phyloP scores from a whole-genome alignment of 2,329 filamentous ascomycete genomes.

The Neopestalotiopsis rosae region DNA sequence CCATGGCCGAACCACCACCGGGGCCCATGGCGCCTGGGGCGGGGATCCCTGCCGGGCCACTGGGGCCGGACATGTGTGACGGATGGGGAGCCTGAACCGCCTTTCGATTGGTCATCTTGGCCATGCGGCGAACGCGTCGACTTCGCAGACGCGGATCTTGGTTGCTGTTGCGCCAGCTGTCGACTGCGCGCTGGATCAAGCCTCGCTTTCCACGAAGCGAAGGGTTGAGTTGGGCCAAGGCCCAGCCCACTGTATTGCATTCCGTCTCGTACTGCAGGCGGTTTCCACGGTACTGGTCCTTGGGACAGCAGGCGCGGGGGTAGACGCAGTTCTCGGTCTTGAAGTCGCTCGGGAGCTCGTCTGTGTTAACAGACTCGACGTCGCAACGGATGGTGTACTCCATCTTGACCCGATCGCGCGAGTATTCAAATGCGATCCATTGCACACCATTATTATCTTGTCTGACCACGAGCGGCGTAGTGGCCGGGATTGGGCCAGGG shows the following conservation, averaged over 20 bases:
- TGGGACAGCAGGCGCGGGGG: conserved; percentile 89
- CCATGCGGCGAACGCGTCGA: conserved; percentile 90
- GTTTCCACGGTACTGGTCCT: conserved; percentile 96
- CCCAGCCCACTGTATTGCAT: conserved; percentile 99
- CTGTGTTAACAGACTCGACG: conserved; percentile 93
- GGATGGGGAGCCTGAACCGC: conserved; percentile 65
- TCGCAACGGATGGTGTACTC: conserved; percentile 99
- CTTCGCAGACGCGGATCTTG: conserved; percentile 91
- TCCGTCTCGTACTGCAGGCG: conserved; percentile 96
- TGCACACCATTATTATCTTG: conserved; percentile 97
- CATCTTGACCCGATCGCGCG: conserved; percentile 96
- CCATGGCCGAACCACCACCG: conserved; percentile 60
- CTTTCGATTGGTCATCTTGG: conserved; percentile 92
- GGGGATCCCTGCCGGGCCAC: conserved; percentile 69
- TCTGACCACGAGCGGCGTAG: conserved; percentile 89
- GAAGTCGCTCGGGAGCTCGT: conserved; percentile 84
- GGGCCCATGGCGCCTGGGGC: conserved; percentile 67
- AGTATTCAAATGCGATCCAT: conserved; percentile 99
- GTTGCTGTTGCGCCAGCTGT: conserved; percentile 99
- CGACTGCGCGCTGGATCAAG: conserved; percentile 93
- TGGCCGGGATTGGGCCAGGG: conserved; percentile 94
- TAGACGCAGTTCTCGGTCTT: conserved; percentile 99
- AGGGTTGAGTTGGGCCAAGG: conserved; percentile 89
- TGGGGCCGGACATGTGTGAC: conserved; percentile 71
- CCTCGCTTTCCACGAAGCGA: conserved; percentile 91